A percentile compares a stretch with the other conserved stretches of the same genome.
Conservation (phyloP, 345 rosid genomes). For the Euphorbia peplus region DNA sequence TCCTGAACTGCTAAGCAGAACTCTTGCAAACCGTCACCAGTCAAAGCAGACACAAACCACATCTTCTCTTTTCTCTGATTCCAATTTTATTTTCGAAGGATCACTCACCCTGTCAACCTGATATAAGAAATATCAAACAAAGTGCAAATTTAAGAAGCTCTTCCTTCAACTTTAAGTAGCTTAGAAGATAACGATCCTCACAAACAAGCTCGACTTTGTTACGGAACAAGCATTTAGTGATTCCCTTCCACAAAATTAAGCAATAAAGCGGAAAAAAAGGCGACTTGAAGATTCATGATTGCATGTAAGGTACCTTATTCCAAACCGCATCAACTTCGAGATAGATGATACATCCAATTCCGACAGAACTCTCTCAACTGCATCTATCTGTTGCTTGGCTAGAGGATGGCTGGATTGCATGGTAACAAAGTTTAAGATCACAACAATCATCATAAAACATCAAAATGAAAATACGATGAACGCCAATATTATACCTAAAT, state of each 20-base stretch:
- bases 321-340: conserved; percentile 80
- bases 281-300: too few relatives aligned
- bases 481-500: conserved; percentile 52
- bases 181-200: neutral
- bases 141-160: too few relatives aligned
- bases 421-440: conserved; percentile 19
- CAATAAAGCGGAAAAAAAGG: neutral
- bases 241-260: neutral
- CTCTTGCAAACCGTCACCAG: conserved; percentile 69
- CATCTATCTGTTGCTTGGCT: conserved; percentile 76
- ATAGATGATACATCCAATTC: conserved; percentile 78
- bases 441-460: conserved; percentile 11
- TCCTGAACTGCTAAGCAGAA: conserved; percentile 82
- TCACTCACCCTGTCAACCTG: conserved; percentile 77
- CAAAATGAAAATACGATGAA: conserved; percentile 6
- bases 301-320: conserved; percentile 64
- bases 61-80: conserved; percentile 63
- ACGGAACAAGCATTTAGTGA: neutral
- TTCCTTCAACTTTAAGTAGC: neutral
- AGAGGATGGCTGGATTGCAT: conserved; percentile 72
- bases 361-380: conserved; percentile 81
- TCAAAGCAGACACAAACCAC: conserved; percentile 77
- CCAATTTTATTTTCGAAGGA: conserved; percentile 55
- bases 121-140: conserved; percentile 17
- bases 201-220: neutral